These are phyloP conservation scores for Sungouiella blattae DNA, from an alignment of 805 yeast genomes.

Conservation along the genomic window DNA sequence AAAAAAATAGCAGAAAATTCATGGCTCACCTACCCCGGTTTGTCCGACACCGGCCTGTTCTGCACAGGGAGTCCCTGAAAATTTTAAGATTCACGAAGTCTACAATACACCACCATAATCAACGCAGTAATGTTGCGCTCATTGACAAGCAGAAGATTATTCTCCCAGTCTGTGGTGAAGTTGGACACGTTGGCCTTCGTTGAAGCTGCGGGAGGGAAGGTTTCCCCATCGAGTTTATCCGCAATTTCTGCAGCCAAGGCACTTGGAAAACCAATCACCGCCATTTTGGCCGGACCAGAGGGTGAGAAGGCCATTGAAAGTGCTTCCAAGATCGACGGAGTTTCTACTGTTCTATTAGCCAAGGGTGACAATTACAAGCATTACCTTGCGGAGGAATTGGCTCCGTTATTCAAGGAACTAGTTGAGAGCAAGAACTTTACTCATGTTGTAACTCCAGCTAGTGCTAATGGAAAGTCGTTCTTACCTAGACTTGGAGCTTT, in stretches of 20 bases:
- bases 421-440: slow-evolving; percentile 48
- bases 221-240: slow-evolving; percentile 68
- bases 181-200: slow-evolving; percentile 66
- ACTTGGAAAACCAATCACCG: slow-evolving; percentile 77
- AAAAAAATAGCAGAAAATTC: no score
- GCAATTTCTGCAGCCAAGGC: slow-evolving; percentile 74
- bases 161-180: slow-evolving; percentile 9
- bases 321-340: slow-evolving; percentile 50
- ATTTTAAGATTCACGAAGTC: no score
- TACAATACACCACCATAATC: no score
- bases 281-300: slow-evolving; percentile 68
- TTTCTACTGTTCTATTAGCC: slow-evolving; percentile 57
- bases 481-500: slow-evolving; percentile 85
- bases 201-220: slow-evolving; percentile 54
- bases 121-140: no score
- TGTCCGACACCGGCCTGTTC: no score
- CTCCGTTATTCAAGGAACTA: slow-evolving; percentile 59
- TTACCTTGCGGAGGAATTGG: slow-evolving; percentile 72
- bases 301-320: slow-evolving; percentile 42
- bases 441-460: slow-evolving; percentile 76
- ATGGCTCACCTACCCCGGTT: no score
- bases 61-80: slow-evolving; percentile 1
- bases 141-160: slow-evolving; percentile 9
- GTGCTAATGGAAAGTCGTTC: slow-evolving; percentile 84
- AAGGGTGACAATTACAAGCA: slow-evolving; percentile 59